Evolutionary conservation across 2,329 filamentous ascomycete genomes (phyloP), one percentile per base, ranked within the genome.

Genomic region (Xylaria sp.): DNA sequence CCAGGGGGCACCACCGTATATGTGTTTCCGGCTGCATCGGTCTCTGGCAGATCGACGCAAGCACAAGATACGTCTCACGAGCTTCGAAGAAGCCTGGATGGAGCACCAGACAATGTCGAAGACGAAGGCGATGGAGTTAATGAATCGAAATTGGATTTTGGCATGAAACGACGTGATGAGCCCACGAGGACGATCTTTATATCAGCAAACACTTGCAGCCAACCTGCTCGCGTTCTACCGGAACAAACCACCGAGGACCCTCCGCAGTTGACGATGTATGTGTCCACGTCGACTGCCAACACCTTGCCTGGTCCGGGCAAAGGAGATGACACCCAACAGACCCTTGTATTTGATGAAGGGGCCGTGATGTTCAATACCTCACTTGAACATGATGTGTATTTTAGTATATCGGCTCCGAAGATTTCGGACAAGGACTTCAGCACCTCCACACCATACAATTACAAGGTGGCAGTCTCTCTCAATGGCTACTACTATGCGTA

Each of bases 201-300:
- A 57, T 92, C 92, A 1, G 85, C 92, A 49, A 97, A 92, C 66
- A 92, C 90, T 0, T 99, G 94, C 73, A 74, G 84, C 30, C 91
- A 95, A 68, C 94, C 93, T 10, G 71, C 75, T 18, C 78, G 80
- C 47, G 83, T 82, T 47, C 76, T 75, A 7, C 76, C 77, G 1
- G 75, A 77, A 9, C 76, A 77, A 23, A 78, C 75, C 1, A 69
- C 69, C 2, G 68, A 75, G 55, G 73, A 75, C 11, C 83, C 89
- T 10, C 88, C 89, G 1, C 92, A 96, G 68, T 81, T 97, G 54
- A 83, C 83, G 10, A 76, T 97, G 8, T 96, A 89, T 69, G 79
- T 96, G 52, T 95, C 92, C 2, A 85, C 78, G 16, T 84, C 84
- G 2, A 69, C 78, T 1, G 76, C 79, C 10, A 89, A 92, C 68